Base-by-base conservation (phyloP, 441 rosid species). In the Aleurites moluccanus region DNA sequence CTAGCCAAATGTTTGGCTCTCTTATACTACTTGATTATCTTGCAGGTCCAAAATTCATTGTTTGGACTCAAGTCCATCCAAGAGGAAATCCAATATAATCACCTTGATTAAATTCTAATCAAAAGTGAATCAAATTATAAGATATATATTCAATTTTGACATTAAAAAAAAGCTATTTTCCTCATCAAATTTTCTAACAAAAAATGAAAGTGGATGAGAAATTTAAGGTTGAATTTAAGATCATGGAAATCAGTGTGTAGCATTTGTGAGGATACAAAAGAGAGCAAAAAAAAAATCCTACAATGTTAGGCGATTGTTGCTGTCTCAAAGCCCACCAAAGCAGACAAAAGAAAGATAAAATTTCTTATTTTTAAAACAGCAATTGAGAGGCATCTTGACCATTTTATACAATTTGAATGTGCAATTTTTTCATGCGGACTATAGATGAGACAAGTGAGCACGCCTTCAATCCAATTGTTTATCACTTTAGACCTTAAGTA, bases 361-460 rank as follows among this genome's bases (percentile, higher is more conserved):
- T 23, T 8, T 10, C 59, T 50, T 30, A 27, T 27, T 45, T 64
- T 15, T 49, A 62, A 56, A 73, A 57, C 53, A 49, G 15, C 60
- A 71, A 65, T 64, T 61, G 73, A 75, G 70, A 62, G 38, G 71
- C 47, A 73, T 72, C 27, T 80, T 69, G 76, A 73, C 78, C 68
- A 20, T 1, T 4, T 57, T 50, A 2, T 1, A 3, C 14, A 15
- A 47, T 40, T 21, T 62, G 72, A 67, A 25, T 25, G 35, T 30
- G 27, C 73, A 6, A 50, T 47, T 68, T 67, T 69, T 66, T 60
- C 59, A 28, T 65, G 69, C 38, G 60, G 4, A 28, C 60, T 38
- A 64, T 42, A 4, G 63, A 55, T 40, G 64, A 56, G 50, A 27
- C 16, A 14, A 14, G 57, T 35, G 5, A 57, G 28, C 18, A 65